Evolutionary conservation across 352 stramenopile species (phyloP).

Genomic region (Phytophthora constricta): DNA sequence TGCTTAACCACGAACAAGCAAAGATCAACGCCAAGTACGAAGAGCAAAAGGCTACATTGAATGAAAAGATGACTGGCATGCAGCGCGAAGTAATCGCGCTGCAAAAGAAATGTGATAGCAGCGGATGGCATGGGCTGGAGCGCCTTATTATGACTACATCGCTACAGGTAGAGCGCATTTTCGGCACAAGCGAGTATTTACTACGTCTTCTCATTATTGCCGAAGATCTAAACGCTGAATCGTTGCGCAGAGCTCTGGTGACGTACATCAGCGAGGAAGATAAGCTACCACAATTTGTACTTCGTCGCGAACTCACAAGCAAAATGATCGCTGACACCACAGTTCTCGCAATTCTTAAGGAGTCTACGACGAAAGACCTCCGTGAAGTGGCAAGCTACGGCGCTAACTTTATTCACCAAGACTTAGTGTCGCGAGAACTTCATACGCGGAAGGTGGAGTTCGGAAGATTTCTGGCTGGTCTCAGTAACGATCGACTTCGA

Average conservation of each 20-base stretch:
- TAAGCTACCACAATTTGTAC: slow-evolving; percentile 65
- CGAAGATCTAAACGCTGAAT: slow-evolving; percentile 72
- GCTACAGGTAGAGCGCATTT: slow-evolving; percentile 71
- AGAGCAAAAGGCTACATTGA: slow-evolving; percentile 47
- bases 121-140: slow-evolving; percentile 62
- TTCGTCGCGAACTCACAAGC: slow-evolving; percentile 75
- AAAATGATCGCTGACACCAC: slow-evolving; percentile 76
- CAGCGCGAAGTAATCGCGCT: slow-evolving; percentile 50
- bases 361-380: slow-evolving; percentile 54
- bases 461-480: slow-evolving; percentile 49
- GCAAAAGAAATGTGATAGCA: slow-evolving; percentile 59
- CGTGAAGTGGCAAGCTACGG: slow-evolving; percentile 52
- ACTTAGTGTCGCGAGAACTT: slow-evolving; percentile 66
- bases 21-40: slow-evolving; percentile 74
- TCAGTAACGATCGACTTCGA: slow-evolving; percentile 69
- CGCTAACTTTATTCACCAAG: slow-evolving; percentile 60
- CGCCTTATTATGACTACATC: slow-evolving; percentile 55
- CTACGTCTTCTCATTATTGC: slow-evolving; percentile 76
- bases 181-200: slow-evolving; percentile 75
- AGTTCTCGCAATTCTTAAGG: slow-evolving; percentile 68
- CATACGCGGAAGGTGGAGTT: slow-evolving; percentile 70
- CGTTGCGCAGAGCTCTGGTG: slow-evolving; percentile 58
- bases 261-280: slow-evolving; percentile 57
- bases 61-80: slow-evolving; percentile 49
- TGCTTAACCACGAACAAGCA: slow-evolving; percentile 63